These are phyloP conservation scores for Carallia pectinifolia DNA, from an alignment of 345 rosid species.

Conservation along the genomic window DNA sequence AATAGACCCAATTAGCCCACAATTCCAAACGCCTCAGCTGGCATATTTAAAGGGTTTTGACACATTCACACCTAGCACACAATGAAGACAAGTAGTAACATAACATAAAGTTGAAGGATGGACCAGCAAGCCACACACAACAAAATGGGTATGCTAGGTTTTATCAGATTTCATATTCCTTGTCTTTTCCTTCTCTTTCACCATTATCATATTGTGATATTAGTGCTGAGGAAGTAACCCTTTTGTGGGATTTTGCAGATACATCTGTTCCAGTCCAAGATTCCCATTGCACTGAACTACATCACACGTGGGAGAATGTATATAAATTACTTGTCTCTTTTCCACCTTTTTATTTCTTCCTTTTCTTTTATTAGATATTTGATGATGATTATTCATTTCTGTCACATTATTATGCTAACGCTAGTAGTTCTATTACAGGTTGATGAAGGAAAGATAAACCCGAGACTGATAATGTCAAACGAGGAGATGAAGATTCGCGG, in stretches of 20 bases:
- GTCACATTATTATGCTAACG: not conserved
- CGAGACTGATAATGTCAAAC: constrained; percentile 20
- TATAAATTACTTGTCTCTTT: not conserved
- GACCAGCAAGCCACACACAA: constrained; percentile 17
- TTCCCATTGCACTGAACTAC: not conserved
- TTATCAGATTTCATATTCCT: not conserved
- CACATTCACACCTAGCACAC: not conserved
- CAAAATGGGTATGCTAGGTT: constrained; percentile 28
- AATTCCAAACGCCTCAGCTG: constrained; percentile 11
- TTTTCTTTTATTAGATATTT: too few species aligned
- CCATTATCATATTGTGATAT: too few species aligned
- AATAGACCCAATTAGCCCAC: constrained; percentile 1
- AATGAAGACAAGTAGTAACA: constrained; percentile 7
- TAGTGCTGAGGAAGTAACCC: too few species aligned
- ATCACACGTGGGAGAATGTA: not conserved
- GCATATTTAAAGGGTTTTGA: constrained; percentile 8
- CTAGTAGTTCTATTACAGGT: constrained; percentile 4
- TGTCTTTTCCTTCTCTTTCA: not conserved
- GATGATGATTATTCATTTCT: too few species aligned
- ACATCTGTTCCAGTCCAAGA: not conserved
- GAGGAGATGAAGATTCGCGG: constrained; percentile 62
- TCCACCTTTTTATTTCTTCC: too few species aligned
- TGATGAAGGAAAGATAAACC: constrained; percentile 12
- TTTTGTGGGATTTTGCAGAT: constrained; percentile 19
- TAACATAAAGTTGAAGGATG: constrained; percentile 15